Percentiles rank a stretch among this genome's conserved stretches.
Evolutionary conservation across 2,329 filamentous ascomycete species (phyloP).

Genomic region (Macroventuria anomochaeta): DNA sequence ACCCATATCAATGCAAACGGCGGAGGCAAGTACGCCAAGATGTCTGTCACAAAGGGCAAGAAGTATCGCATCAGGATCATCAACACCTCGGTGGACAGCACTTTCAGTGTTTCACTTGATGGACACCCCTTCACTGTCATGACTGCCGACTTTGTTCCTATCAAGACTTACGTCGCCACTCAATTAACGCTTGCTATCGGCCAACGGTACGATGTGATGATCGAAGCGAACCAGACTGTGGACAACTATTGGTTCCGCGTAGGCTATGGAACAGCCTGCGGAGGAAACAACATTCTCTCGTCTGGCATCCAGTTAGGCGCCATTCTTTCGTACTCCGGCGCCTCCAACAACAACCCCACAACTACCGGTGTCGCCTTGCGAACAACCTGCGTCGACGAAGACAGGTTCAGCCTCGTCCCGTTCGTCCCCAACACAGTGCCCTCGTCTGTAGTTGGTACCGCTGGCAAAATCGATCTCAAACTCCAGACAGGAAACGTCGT

Average conservation of each 20-base stretch:
- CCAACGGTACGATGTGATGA: slow-evolving; percentile 57
- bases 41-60: slow-evolving; percentile 51
- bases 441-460: slow-evolving; percentile 35
- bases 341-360: slow-evolving; percentile 44
- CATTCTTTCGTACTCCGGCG: slow-evolving; percentile 50
- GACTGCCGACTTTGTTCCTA: slow-evolving; percentile 52
- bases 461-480: slow-evolving; percentile 37
- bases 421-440: slow-evolving; percentile 52
- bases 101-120: slow-evolving; percentile 47
- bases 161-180: slow-evolving; percentile 48
- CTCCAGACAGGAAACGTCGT: slow-evolving; percentile 44
- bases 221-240: slow-evolving; percentile 53
- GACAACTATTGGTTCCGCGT: slow-evolving; percentile 58
- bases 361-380: slow-evolving; percentile 42
- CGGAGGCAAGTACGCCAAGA: slow-evolving; percentile 44
- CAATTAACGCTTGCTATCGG: slow-evolving; percentile 46
- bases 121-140: slow-evolving; percentile 53
- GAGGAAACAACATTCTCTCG: slow-evolving; percentile 34
- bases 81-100: slow-evolving; percentile 55
- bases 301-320: slow-evolving; percentile 46
- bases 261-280: slow-evolving; percentile 42
- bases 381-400: slow-evolving; percentile 50
- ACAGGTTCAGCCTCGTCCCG: slow-evolving; percentile 42
- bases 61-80: slow-evolving; percentile 65
- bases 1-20: slow-evolving; percentile 58